Base-by-base conservation (phyloP, 768 basidiomycete species). In the Trametopsis cervina region DNA sequence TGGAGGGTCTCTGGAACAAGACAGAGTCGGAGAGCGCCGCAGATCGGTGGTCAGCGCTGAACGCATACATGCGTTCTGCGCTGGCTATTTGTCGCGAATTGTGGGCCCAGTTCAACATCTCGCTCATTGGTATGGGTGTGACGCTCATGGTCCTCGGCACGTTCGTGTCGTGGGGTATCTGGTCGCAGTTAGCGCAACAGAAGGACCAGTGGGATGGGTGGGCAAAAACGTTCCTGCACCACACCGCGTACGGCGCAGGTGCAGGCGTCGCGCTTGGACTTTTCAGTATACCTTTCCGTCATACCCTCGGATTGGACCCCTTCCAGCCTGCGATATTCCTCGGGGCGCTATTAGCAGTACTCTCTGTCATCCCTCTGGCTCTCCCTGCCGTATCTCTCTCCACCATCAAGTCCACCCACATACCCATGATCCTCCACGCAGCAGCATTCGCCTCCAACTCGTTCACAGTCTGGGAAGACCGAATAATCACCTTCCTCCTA, bases 391-490 rank as follows among this genome's bases (percentile, higher is more conserved):
- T 73, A 35, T 57, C 55, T 13, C 40, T 46, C 13, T 44, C 46
- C 42, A 50, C 26, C 41, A 51, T 47, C 35, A 49, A 48, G 13
- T 59, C 51, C 29, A 37, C 65, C 1, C 70, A 74, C 1, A 53
- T 86, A 33, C 66, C 81, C 26, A 73, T 85, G 46, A 47, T 80
- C 47, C 69, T 91, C 2, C 93, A 98, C 57, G 66, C 83, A 1
- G 46, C 85, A 3, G 71, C 84, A 5, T 95, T 95, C 66, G 77
- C 85, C 13, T 95, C 93, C 21, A 98, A 98, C 69, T 96, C 93
- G 0, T 95, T 90, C 71, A 90, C 89, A n/a, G 78, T 98, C 63
- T 97, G 93, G 92, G 96, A 99, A 75, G 94, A 97, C 62, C 77
- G 77, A 25, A 71, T 89, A 47, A 72, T 86, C 10, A 77, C 81